Evolutionary conservation across 257 asterid species (phyloP).

Genomic region (Catharanthus roseus): DNA sequence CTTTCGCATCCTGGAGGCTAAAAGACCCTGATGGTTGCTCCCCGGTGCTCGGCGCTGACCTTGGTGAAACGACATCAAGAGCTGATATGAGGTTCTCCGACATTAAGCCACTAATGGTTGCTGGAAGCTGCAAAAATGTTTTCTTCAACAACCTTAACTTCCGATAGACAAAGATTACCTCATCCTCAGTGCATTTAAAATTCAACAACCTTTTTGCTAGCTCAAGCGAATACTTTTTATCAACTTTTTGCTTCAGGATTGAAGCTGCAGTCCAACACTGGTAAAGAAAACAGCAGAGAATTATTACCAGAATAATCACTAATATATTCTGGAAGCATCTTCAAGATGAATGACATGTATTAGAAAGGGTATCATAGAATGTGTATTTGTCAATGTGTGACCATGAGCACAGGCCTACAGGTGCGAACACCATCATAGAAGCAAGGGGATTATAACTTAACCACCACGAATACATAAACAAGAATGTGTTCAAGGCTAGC

Average conservation of each 20-base stretch:
- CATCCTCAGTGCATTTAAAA: slow-evolving; percentile 37
- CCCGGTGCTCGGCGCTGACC: slow-evolving; percentile 18
- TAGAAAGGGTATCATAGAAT: not conserved
- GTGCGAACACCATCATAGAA: not conserved
- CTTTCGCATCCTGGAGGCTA: slow-evolving; percentile 15
- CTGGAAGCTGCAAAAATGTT: slow-evolving; percentile 24
- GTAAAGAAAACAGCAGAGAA: slow-evolving; percentile 6
- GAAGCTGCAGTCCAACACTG: slow-evolving; percentile 50
- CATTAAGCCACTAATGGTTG: slow-evolving; percentile 13
- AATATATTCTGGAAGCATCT: not conserved
- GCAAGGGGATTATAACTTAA: not conserved
- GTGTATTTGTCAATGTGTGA: not conserved
- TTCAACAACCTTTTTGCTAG: slow-evolving; percentile 26
- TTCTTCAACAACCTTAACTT: slow-evolving; percentile 27
- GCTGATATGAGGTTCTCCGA: slow-evolving; percentile 13
- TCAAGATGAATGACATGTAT: not conserved
- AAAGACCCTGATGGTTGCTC: slow-evolving; percentile 16
- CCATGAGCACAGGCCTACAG: not conserved
- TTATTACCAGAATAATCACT: slow-evolving; percentile 2
- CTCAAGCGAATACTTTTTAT: slow-evolving; percentile 23
- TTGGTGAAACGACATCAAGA: slow-evolving; percentile 15
- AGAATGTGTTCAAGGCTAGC: too few species aligned
- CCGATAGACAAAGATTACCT: slow-evolving; percentile 23
- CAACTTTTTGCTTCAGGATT: slow-evolving; percentile 28
- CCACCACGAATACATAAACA: not conserved